Base-by-base conservation (phyloP, 495 filamentous ascomycete genomes). In the Cercophora newfieldiana region DNA sequence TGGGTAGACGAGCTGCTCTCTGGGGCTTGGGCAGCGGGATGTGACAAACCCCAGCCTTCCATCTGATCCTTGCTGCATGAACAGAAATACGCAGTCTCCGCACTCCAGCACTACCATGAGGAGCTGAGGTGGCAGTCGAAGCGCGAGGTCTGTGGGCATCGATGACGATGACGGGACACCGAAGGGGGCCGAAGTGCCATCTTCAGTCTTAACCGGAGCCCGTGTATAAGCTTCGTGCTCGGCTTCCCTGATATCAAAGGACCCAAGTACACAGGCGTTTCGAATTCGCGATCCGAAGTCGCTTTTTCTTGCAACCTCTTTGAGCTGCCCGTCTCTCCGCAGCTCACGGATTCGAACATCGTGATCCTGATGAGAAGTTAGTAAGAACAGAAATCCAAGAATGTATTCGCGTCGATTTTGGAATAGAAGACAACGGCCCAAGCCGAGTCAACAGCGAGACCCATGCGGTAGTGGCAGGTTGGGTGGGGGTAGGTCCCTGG, bases 241-340 rank as follows among this genome's bases (percentile, higher is more conserved):
- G 29, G 72, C 66, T 47, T 72, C 69, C 5, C 62, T 68, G 47
- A 71, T 68, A 19, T 66, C 58, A 28, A 67, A 70, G 25, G 78
- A 69, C n/a, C 83, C 86, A 73, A 91, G 79, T 14, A 90, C 85
- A 57, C 78, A 79, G 1, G 87, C 88, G 71, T 88, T 87, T 54
- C 86, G 81, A 68, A 92, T 92, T 10, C 87, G 80, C 29, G 88
- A 86, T 54, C 86, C 86, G 70, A 97, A 93, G 72, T 96, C 88
- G 16, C 82, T 80, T 71, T 94, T 96, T 47, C 83, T 83, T 30
- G 83, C 77, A 25, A 97, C 82, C 65, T 92, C 87, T 54, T 87
- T 83, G 14, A 97, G 83, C 64, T 87, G 87, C 16, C 85, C 85
- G 79, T 90, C 79, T 66, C 78, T 64, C 49, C 77, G 74, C 70